These are phyloP conservation scores for Psilocybe azurescens DNA, from an alignment of 768 basidiomycete genomes.

Conservation along the genomic window DNA sequence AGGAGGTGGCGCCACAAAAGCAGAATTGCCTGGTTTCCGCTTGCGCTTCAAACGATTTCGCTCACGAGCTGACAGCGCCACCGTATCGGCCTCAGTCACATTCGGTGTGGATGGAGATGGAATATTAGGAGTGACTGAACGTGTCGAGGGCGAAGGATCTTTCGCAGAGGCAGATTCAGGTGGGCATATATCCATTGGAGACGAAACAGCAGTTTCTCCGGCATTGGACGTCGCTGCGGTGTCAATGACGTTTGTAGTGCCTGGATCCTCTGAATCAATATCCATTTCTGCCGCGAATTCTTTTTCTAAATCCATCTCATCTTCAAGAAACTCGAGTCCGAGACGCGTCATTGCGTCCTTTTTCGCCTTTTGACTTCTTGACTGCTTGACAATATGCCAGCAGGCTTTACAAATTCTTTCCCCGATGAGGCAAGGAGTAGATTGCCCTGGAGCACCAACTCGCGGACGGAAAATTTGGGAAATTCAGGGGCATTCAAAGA, in stretches of 20 bases:
- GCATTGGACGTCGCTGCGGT: constrained; percentile 32
- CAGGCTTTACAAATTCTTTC: constrained; percentile 84
- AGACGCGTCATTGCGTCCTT: constrained; percentile 89
- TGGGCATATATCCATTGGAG: constrained; percentile 52
- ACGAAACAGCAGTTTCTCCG: constrained; percentile 42
- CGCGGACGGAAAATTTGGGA: constrained; percentile 76
- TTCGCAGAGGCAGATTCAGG: constrained; percentile 38
- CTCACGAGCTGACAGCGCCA: constrained; percentile 86
- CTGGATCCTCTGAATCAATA: constrained; percentile 33
- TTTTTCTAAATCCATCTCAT: constrained; percentile 87
- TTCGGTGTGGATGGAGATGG: constrained; percentile 52
- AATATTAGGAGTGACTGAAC: constrained; percentile 54
- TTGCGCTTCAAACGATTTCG: constrained; percentile 94
- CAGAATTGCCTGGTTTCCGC: constrained; percentile 84
- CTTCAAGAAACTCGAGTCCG: constrained; percentile 81
- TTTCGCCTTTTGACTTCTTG: constrained; percentile 87
- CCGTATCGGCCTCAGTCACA: constrained; percentile 51
- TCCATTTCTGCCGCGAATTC: constrained; percentile 71
- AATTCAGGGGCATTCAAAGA: constrained; percentile 52
- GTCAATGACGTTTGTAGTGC: constrained; percentile 45
- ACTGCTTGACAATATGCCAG: constrained; percentile 72
- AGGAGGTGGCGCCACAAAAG: constrained; percentile 79
- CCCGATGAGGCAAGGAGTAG: constrained; percentile 92
- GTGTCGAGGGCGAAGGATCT: constrained; percentile 46
- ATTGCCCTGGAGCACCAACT: constrained; percentile 76